phyloP scores from a whole-genome alignment of 768 basidiomycete genomes.

The Mycena crocata region DNA sequence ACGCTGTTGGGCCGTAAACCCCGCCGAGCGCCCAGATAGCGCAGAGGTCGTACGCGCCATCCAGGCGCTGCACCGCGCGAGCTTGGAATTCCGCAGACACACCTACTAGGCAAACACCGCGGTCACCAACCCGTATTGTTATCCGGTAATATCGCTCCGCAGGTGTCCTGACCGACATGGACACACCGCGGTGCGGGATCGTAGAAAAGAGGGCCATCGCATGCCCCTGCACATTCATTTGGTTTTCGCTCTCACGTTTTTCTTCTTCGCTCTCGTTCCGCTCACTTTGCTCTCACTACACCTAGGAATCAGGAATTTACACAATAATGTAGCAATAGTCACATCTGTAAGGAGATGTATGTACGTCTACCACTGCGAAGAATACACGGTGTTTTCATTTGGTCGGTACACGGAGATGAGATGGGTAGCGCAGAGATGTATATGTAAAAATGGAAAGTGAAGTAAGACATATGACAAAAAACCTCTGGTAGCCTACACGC shows the following conservation, averaged over 20 bases:
- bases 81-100: conserved; percentile 39
- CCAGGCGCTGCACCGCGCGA: conserved; percentile 33
- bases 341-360: conserved; percentile 6
- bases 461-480: conserved; percentile 14
- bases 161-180: no score
- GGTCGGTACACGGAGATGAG: neutral
- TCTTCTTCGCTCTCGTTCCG: neutral
- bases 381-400: conserved; percentile 16
- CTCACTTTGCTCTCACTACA: neutral
- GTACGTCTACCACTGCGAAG: neutral
- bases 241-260: neutral
- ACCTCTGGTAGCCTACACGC: conserved; percentile 1
- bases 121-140: neutral
- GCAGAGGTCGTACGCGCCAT: conserved; percentile 38
- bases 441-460: conserved; percentile 1
- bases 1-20: conserved; percentile 52
- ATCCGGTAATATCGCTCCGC: conserved; percentile 11
- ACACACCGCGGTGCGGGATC: neutral
- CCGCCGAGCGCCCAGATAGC: conserved; percentile 45
- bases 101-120: conserved; percentile 12
- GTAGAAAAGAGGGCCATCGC: neutral
- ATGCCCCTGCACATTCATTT: conserved; percentile 21
- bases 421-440: conserved; percentile 22
- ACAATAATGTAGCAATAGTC: conserved; percentile 27
- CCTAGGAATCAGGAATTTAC: conserved; percentile 8